These are phyloP conservation scores for Xylariaceae sp. DNA, from an alignment of 2,329 filamentous ascomycete genomes.

Conservation along the genomic window DNA sequence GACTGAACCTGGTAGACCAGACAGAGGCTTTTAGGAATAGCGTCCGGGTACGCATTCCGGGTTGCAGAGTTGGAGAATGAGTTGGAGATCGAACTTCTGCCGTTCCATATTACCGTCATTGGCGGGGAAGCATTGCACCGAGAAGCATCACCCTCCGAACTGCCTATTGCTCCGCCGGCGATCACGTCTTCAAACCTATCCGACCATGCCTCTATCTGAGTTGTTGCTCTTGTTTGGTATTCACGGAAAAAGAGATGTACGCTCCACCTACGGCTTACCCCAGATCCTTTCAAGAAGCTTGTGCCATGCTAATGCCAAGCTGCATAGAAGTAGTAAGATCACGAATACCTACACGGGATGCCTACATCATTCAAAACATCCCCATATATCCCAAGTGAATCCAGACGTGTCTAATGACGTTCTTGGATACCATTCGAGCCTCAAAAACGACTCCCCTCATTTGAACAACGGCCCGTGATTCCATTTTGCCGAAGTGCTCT, in stretches of 20 bases:
- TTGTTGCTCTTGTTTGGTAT: background rate
- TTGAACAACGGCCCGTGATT: constrained; percentile 22
- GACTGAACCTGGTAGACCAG: background rate
- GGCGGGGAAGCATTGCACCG: constrained; percentile 30
- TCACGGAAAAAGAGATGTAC: background rate
- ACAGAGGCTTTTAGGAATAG: constrained; percentile 1
- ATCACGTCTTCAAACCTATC: background rate
- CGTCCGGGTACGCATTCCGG: constrained; percentile 1
- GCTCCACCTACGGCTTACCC: too few relatives aligned
- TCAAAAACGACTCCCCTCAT: constrained; percentile 13
- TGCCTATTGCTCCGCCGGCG: background rate
- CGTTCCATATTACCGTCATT: constrained; percentile 25
- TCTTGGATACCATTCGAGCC: background rate
- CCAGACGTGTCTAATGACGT: background rate
- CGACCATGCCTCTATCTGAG: background rate
- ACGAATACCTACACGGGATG: background rate
- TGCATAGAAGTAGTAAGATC: background rate
- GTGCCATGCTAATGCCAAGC: background rate
- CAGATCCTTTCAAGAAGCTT: too few relatives aligned
- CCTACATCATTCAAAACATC: background rate
- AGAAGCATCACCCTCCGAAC: constrained; percentile 6
- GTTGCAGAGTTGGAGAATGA: constrained; percentile 15
- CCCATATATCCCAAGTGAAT: background rate
- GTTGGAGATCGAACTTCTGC: constrained; percentile 12
- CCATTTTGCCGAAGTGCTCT: constrained; percentile 17